phyloP scores from a whole-genome alignment of 768 basidiomycete species.

The Mycena venus region DNA sequence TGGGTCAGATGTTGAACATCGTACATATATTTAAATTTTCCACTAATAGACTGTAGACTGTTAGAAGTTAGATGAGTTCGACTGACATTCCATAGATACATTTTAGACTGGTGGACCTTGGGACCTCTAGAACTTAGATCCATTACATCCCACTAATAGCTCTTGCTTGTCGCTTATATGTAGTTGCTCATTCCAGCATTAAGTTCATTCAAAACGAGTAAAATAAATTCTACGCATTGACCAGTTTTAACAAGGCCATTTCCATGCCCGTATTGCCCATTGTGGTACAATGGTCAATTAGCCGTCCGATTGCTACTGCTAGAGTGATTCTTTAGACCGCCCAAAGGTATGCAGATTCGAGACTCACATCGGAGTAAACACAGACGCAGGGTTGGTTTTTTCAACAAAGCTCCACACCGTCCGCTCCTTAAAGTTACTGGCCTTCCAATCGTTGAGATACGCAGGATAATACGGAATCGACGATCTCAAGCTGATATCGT shows the following conservation, averaged over 20 bases:
- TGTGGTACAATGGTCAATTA: no score
- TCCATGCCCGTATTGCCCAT: no score
- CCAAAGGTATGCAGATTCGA: background rate
- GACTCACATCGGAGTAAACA: conserved; percentile 15
- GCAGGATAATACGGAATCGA: conserved; percentile 18
- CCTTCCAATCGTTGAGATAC: conserved; percentile 25
- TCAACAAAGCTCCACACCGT: conserved; percentile 27
- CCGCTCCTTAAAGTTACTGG: conserved; percentile 3
- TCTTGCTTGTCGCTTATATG: no score
- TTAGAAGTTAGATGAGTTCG: background rate
- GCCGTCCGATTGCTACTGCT: background rate
- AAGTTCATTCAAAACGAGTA: background rate
- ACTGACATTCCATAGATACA: background rate
- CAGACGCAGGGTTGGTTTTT: background rate
- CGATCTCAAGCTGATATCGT: conserved; percentile 17
- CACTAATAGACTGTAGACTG: background rate
- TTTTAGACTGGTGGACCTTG: background rate
- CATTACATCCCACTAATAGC: background rate
- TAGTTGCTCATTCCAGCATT: no score
- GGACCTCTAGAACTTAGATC: background rate
- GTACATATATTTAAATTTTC: background rate
- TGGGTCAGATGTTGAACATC: background rate
- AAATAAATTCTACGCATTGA: no score
- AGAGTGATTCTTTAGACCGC: background rate
- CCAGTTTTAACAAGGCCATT: no score